Base-by-base conservation (phyloP, 2,329 filamentous ascomycete genomes). In the Beauveria sp. region DNA sequence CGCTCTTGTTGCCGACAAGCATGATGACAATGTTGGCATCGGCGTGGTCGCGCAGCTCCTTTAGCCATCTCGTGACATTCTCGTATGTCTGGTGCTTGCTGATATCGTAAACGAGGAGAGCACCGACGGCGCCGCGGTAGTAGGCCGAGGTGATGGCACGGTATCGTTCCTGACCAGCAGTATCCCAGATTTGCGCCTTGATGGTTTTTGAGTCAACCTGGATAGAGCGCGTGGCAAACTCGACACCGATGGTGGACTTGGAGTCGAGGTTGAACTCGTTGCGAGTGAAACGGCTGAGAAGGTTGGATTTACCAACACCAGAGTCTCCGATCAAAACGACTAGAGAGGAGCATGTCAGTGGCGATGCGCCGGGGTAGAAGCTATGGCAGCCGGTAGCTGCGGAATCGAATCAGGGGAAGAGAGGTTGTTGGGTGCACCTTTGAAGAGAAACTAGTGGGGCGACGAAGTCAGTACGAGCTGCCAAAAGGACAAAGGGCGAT, bases 161-260 rank as follows among this genome's bases (percentile, higher is more conserved):
- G 82, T 97, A 99, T 76, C 94, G 89, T 80, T 99, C 94, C 81
- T 99, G 94, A 68, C 94, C 94, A 68, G 94, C 94, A 63, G 94
- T 99, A 82, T 99, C 94, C 94, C 96, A 99, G 72, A 99, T 99
- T 82, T 99, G 94, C 70, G 94, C 94, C 84, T 99, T 99, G 87
- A 99, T 99, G 66, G 94, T 99, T 85, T 99, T 99, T 73, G 90
- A 90, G 79, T 99, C 94, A 72, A 99, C 94, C 79, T 97, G 93
- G 75, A 99, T 99, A 68, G 92, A 97, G 66, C 94, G 88, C 69
- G 94, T 99, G 70, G 96, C 94, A 76, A 99, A 99, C 80, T 99
- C 94, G 77, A 99, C 94, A 71, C 94, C 94, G 79, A 99, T 99
- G 70, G 94, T 99, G 66, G 94, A 97, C 86, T 99, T 97, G 77